Conservation (phyloP, 2,329 filamentous ascomycete species). For the Calonectria pteridis region DNA sequence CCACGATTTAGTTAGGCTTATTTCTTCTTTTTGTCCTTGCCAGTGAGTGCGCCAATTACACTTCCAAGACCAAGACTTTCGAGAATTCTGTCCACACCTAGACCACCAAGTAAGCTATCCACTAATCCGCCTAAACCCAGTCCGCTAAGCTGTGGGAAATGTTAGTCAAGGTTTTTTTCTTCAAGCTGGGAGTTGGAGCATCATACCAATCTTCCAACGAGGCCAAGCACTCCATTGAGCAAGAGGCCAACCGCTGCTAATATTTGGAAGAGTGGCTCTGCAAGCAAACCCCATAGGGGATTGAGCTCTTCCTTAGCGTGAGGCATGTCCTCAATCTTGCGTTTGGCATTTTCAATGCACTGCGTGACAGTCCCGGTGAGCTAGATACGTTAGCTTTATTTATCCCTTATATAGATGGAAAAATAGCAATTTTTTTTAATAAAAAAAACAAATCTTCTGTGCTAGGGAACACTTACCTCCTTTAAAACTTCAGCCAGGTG, state of each 20-base stretch:
- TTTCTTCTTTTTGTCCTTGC: slow-evolving; percentile 54
- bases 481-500: slow-evolving; percentile 87
- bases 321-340: slow-evolving; percentile 90
- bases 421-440: no score
- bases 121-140: slow-evolving; percentile 86
- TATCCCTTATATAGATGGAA: no score
- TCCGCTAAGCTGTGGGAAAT: slow-evolving; percentile 68
- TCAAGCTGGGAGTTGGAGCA: neutral
- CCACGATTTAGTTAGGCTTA: neutral
- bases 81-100: slow-evolving; percentile 82
- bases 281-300: slow-evolving; percentile 85
- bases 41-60: slow-evolving; percentile 57
- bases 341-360: slow-evolving; percentile 89
- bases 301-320: slow-evolving; percentile 96
- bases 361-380: slow-evolving; percentile 84
- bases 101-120: slow-evolving; percentile 80
- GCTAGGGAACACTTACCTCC: slow-evolving; percentile 61
- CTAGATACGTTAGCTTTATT: slow-evolving; percentile 47
- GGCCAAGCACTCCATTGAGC: slow-evolving; percentile 83
- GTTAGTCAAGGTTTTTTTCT: slow-evolving; percentile 36
- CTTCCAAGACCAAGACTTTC: slow-evolving; percentile 76
- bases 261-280: slow-evolving; percentile 92
- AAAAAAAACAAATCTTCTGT: neutral
- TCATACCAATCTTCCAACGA: slow-evolving; percentile 80
- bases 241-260: slow-evolving; percentile 88